phyloP scores from a whole-genome alignment of 345 rosid species.

The Hibiscus mutabilis region DNA sequence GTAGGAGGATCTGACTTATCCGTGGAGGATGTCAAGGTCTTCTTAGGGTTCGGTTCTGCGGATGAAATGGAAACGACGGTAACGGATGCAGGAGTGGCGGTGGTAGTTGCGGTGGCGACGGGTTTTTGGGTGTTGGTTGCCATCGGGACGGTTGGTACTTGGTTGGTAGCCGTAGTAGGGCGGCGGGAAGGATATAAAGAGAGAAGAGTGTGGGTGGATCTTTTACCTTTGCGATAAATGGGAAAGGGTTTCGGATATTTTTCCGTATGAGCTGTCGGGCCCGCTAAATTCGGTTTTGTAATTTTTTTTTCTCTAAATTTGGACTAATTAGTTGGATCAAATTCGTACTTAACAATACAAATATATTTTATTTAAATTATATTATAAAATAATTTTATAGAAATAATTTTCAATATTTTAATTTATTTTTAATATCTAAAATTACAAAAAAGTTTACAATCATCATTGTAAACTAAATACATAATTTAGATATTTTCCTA shows the following conservation, averaged over 20 bases:
- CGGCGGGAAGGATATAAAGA: neutral
- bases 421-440: too few relatives aligned
- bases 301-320: neutral
- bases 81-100: conserved; percentile 2
- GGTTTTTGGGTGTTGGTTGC: conserved; percentile 22
- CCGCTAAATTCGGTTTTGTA: neutral
- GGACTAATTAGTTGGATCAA: neutral
- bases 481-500: too few relatives aligned
- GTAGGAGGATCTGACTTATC: conserved; percentile 26
- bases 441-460: too few relatives aligned
- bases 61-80: conserved; percentile 7
- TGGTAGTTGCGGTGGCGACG: too few relatives aligned
- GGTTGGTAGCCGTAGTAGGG: neutral
- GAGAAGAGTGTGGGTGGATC: neutral
- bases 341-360: too few relatives aligned
- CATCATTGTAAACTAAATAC: too few relatives aligned
- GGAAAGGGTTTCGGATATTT: neutral
- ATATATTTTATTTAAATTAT: too few relatives aligned
- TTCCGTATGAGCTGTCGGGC: neutral
- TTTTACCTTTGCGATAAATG: neutral
- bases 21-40: conserved; percentile 24
- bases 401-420: too few relatives aligned
- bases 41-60: conserved; percentile 31
- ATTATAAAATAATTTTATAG: too few relatives aligned
- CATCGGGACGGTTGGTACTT: conserved; percentile 28